Conservation (phyloP, 495 filamentous ascomycete species). For the Patellaria atrata region DNA sequence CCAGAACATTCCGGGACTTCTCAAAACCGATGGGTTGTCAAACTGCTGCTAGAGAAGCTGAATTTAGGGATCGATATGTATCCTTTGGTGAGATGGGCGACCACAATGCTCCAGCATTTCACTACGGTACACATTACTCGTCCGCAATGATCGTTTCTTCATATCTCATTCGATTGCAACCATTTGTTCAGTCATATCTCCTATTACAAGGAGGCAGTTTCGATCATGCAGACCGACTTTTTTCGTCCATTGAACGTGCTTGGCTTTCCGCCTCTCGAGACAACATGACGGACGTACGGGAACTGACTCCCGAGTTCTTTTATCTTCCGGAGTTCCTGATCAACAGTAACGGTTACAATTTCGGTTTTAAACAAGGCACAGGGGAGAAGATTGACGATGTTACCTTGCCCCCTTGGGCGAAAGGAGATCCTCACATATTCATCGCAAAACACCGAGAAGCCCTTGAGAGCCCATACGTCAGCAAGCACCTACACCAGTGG, state of each 20-base stretch:
- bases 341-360: constrained; percentile 88
- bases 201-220: constrained; percentile 93
- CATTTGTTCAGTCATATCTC: constrained; percentile 93
- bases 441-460: constrained; percentile 89
- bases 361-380: constrained; percentile 69
- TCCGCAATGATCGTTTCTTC: constrained; percentile 98
- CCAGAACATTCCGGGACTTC: constrained; percentile 74
- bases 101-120: constrained; percentile 62
- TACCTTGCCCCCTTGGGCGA: constrained; percentile 83
- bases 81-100: constrained; percentile 88
- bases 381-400: constrained; percentile 72
- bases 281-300: constrained; percentile 85
- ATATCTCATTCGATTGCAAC: constrained; percentile 86
- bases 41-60: constrained; percentile 51
- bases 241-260: constrained; percentile 82
- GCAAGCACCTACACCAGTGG: constrained; percentile 80
- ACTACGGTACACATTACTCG: constrained; percentile 97
- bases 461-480: constrained; percentile 87
- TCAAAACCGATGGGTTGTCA: constrained; percentile 98
- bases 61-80: constrained; percentile 70
- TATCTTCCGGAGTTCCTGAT: constrained; percentile 86
- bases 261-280: constrained; percentile 83
- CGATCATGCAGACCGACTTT: constrained; percentile 88
- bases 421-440: constrained; percentile 91
- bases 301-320: constrained; percentile 93